Evolutionary conservation across 176 grass and related monocot species (phyloP).

Genomic region (Oryza glaberrima): DNA sequence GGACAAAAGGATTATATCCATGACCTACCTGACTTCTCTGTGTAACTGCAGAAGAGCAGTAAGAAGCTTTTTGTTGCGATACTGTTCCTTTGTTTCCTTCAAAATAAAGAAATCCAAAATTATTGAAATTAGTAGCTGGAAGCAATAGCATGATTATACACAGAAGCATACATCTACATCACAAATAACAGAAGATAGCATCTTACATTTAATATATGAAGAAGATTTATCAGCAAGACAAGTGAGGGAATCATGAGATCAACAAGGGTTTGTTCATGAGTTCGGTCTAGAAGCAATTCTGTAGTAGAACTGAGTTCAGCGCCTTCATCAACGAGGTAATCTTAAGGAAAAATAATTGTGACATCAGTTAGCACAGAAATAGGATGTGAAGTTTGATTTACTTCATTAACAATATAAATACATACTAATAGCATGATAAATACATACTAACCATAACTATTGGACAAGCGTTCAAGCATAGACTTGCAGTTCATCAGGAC

Average conservation of each 20-base stretch:
- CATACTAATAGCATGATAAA: constrained; percentile 15
- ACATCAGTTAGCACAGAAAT: constrained; percentile 35
- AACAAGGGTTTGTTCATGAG: constrained; percentile 85
- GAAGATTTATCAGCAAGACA: constrained; percentile 89
- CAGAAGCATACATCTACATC: not conserved
- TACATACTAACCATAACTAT: constrained; percentile 77
- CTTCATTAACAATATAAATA: constrained; percentile 29
- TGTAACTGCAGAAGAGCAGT: constrained; percentile 86
- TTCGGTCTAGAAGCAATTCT: constrained; percentile 87
- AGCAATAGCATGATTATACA: constrained; percentile 12
- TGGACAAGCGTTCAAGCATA: constrained; percentile 95
- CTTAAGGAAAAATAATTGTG: constrained; percentile 58
- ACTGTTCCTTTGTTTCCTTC: constrained; percentile 87
- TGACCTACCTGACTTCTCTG: constrained; percentile 96
- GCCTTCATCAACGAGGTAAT: constrained; percentile 97
- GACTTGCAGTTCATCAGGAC: constrained; percentile 92
- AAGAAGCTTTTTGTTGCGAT: constrained; percentile 97
- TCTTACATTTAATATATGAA: constrained; percentile 81
- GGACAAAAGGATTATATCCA: constrained; percentile 36
- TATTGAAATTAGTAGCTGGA: constrained; percentile 11
- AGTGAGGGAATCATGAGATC: constrained; percentile 98
- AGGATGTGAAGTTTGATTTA: constrained; percentile 27
- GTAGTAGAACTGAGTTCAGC: constrained; percentile 91
- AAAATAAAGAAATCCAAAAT: constrained; percentile 35
- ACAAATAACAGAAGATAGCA: constrained; percentile 30